Evolutionary conservation across 345 rosid genomes (phyloP).

Genomic region (Pelargonium nanum): DNA sequence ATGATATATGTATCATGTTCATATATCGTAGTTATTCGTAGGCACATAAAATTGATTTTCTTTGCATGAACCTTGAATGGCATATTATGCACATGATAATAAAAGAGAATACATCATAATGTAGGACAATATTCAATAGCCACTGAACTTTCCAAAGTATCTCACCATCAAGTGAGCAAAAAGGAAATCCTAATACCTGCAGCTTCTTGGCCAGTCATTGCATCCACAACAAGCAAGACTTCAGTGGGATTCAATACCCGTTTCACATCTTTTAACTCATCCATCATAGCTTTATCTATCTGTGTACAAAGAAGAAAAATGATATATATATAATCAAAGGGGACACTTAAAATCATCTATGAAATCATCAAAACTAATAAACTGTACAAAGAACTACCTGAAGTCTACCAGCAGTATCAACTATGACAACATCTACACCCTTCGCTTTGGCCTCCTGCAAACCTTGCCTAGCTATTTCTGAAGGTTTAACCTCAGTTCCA

Average conservation of each 20-base stretch:
- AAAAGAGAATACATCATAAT: neutral
- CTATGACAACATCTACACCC: conserved; percentile 71
- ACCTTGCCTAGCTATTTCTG: conserved; percentile 87
- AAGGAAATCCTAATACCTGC: conserved; percentile 41
- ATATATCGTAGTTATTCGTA: neutral
- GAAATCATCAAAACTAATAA: conserved; percentile 1
- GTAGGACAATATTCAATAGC: neutral
- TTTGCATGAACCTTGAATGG: neutral
- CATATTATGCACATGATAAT: neutral
- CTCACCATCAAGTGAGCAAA: conserved; percentile 1
- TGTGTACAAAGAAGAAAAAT: conserved; percentile 17
- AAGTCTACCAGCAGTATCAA: conserved; percentile 98
- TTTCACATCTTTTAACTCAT: conserved; percentile 94
- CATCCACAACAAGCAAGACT: conserved; percentile 94
- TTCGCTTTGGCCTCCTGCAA: conserved; percentile 74
- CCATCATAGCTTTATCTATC: conserved; percentile 98
- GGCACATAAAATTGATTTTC: neutral
- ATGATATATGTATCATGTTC: neutral
- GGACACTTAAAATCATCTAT: neutral
- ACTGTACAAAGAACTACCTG: conserved; percentile 55
- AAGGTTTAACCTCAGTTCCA: conserved; percentile 77
- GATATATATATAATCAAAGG: neutral
- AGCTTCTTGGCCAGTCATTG: conserved; percentile 99
- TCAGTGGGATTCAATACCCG: conserved; percentile 73
- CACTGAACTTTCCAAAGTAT: neutral